Evolutionary conservation across 768 basidiomycete genomes (phyloP), one percentile per base, ranked within the genome.

Genomic region (Leccinum imitatum): DNA sequence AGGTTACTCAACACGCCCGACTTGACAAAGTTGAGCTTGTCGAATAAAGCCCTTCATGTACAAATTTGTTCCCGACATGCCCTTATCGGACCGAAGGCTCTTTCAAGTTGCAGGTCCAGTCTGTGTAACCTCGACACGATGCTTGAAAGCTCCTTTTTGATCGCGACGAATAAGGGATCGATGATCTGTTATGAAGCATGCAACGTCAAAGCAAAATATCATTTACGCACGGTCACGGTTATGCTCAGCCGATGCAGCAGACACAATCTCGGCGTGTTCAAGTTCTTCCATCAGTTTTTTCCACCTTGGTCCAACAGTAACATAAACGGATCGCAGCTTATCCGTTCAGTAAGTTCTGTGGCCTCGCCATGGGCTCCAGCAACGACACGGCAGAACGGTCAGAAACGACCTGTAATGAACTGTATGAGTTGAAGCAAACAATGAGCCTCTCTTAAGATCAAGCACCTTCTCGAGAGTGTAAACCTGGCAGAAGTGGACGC

Each of bases 391-490:
- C 90, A 1, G 87, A 82, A 53, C 95, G 87, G 69, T 69, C 97
- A 58, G 84, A 84, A 15, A 83, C 79, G 35, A 87, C 74, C 93
- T 95, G 67, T 7, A 31, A 60, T 46, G 19, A 41, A 33, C 5
- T 9, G 6, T 15, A 21, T 64, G 4, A 59, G 46, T 2, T 25
- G 25, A 4, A 54, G 13, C 44, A 23, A 11, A 61, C 23, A n/a
- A 6, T 4, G 57, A 8, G 30, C 53, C 1, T 71, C 84, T 89
- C 78, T 98, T 98, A 67, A 96, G 73, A 67, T 84, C 86, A 37
- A 98, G 78, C 2, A 98, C 96, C 69, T 94, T 97, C 75, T 98
- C 96, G 6, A 99, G 83, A 1, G 90, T 90, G 73, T 98, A 96
- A 7, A 98, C 93, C 93, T 95, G 14, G 47, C 7, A 17, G 19